A percentile compares a stretch with the other conserved stretches of the same genome.
Evolutionary conservation across 768 basidiomycete species (phyloP).

Genomic region (Cubamyces sp.): DNA sequence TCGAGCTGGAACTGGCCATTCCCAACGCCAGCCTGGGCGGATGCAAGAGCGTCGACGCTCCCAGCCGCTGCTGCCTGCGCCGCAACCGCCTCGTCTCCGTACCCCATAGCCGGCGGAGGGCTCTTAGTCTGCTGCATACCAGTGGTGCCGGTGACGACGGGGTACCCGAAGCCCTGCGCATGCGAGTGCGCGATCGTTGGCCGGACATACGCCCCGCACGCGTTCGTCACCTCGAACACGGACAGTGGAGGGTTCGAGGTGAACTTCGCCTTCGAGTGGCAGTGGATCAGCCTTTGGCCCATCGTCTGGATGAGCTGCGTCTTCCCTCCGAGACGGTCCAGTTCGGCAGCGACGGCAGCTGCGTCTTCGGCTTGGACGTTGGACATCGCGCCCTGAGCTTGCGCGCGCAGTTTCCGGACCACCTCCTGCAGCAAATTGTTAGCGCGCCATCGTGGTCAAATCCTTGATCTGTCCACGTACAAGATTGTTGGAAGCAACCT

Average conservation of each 20-base stretch:
- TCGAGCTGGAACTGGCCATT: slow-evolving; percentile 30
- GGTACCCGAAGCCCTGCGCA: too few species aligned
- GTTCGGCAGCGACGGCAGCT: slow-evolving; percentile 27
- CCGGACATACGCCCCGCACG: slow-evolving; percentile 39
- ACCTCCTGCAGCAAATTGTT: slow-evolving; percentile 27
- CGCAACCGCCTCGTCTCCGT: neutral
- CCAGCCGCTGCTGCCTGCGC: too few species aligned
- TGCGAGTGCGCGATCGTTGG: slow-evolving; percentile 48
- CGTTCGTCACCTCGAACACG: slow-evolving; percentile 7
- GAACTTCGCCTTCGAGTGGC: neutral
- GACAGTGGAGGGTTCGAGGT: neutral
- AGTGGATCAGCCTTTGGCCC: slow-evolving; percentile 9
- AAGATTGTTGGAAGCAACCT: slow-evolving; percentile 33
- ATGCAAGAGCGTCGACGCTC: too few species aligned
- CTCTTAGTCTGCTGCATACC: neutral
- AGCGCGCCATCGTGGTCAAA: neutral
- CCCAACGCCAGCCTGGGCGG: neutral
- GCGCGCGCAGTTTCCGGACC: slow-evolving; percentile 35
- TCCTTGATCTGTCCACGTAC: slow-evolving; percentile 14
- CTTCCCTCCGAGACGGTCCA: slow-evolving; percentile 40
- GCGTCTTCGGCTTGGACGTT: slow-evolving; percentile 22
- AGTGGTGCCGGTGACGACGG: neutral
- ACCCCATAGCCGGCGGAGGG: too few species aligned
- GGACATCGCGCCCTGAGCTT: slow-evolving; percentile 35
- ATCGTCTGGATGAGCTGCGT: slow-evolving; percentile 32